Evolutionary conservation across 2,329 filamentous ascomycete species (phyloP).

Genomic region (Akanthomyces muscarius): DNA sequence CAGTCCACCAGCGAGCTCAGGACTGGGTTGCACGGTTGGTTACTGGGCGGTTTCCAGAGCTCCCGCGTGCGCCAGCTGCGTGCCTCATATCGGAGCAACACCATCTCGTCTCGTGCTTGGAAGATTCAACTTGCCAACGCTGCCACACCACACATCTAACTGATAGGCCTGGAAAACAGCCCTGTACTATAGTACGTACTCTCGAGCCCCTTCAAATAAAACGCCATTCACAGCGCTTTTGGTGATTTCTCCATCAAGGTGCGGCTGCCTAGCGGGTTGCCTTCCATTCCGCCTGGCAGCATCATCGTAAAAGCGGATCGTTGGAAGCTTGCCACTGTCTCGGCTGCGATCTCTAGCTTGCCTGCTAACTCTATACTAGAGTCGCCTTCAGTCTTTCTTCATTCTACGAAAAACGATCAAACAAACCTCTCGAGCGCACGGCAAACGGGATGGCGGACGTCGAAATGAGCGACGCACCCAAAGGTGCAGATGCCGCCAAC

Average conservation of each 20-base stretch:
- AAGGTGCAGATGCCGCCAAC: slow-evolving; percentile 45
- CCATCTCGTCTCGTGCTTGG: not conserved
- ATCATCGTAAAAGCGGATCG: not conserved
- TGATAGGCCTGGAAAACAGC: not conserved
- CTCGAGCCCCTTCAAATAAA: not conserved
- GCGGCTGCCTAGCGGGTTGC: not conserved
- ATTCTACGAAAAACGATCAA: not conserved
- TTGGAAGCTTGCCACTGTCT: not conserved
- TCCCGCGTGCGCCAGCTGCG: not conserved
- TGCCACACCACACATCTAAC: not conserved
- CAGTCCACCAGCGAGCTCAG: not conserved
- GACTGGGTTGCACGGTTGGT: not conserved
- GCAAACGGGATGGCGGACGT: slow-evolving; percentile 74
- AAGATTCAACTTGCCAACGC: not conserved
- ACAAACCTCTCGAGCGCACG: not conserved
- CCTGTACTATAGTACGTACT: not conserved
- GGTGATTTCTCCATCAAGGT: slow-evolving; percentile 11
- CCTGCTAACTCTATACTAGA: not conserved
- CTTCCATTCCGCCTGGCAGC: not conserved
- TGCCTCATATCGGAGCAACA: slow-evolving; percentile 4
- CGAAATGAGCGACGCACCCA: slow-evolving; percentile 86
- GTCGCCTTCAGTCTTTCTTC: not conserved
- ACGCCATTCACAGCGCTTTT: not conserved
- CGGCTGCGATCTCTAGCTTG: not conserved
- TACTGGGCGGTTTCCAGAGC: not conserved